Percentiles rank a stretch among this genome's conserved stretches.
Evolutionary conservation across 2,329 filamentous ascomycete species (phyloP).

Genomic region (Blastomyces gilchristii): DNA sequence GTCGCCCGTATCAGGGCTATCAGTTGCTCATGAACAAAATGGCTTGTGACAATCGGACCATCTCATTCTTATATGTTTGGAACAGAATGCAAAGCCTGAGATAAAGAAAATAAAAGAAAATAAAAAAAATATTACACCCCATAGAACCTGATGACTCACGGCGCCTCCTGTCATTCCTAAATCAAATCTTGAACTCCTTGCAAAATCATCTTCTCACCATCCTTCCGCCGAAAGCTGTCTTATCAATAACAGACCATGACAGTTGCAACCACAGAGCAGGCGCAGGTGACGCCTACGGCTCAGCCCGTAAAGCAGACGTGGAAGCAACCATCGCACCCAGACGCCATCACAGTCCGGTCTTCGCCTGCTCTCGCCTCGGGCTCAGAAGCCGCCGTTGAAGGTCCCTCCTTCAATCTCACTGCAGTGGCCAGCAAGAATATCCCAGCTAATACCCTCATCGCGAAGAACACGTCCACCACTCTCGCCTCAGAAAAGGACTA

Average conservation of each 20-base stretch:
- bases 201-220: neutral
- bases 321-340: slow-evolving; percentile 15
- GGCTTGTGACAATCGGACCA: neutral
- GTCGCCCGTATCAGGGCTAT: neutral
- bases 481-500: slow-evolving; percentile 40
- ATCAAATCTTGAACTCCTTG: neutral
- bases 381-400: slow-evolving; percentile 24
- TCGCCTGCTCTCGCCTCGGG: slow-evolving; percentile 13
- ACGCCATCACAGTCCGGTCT: slow-evolving; percentile 12
- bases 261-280: slow-evolving; percentile 6
- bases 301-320: slow-evolving; percentile 11
- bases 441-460: slow-evolving; percentile 54
- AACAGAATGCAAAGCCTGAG: neutral
- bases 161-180: neutral
- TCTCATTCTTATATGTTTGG: neutral
- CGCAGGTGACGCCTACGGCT: neutral
- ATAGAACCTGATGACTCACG: too few relatives aligned
- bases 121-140: neutral
- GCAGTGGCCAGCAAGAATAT: slow-evolving; percentile 47
- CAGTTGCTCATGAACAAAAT: neutral
- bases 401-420: slow-evolving; percentile 48
- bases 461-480: slow-evolving; percentile 49
- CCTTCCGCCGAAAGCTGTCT: neutral
- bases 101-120: too few relatives aligned
- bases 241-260: slow-evolving; percentile 5